Percentiles rank a stretch among this genome's conserved stretches.
phyloP scores from a whole-genome alignment of 805 yeast genomes.

The Schwanniomyces vanrijiae region DNA sequence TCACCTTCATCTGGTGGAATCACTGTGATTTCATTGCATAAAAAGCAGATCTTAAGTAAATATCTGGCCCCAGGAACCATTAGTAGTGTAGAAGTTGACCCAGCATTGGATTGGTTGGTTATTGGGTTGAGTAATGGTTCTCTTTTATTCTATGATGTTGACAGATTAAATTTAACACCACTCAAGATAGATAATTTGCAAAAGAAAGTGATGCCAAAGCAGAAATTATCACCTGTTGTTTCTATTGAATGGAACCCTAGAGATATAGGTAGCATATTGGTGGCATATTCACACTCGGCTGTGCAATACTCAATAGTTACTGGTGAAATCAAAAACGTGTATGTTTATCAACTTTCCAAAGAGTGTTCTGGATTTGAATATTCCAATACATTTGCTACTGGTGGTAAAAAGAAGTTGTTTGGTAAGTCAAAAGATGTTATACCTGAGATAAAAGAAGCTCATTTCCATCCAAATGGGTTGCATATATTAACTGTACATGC shows the following conservation, averaged over 20 bases:
- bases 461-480: conserved; percentile 92
- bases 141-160: conserved; percentile 74
- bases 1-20: conserved; percentile 59
- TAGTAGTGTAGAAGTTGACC: conserved; percentile 75
- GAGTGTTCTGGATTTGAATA: conserved; percentile 62
- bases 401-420: conserved; percentile 42
- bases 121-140: conserved; percentile 80
- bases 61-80: conserved; percentile 65
- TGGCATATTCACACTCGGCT: conserved; percentile 70
- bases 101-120: conserved; percentile 82
- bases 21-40: conserved; percentile 66
- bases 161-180: conserved; percentile 67
- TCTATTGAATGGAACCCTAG: conserved; percentile 83
- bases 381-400: conserved; percentile 28
- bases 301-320: conserved; percentile 67
- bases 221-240: conserved; percentile 61
- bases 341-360: conserved; percentile 62
- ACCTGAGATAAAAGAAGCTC: conserved; percentile 46
- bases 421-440: conserved; percentile 35
- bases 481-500: conserved; percentile 77
- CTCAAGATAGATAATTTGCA: conserved; percentile 72
- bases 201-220: conserved; percentile 54
- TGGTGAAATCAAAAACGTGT: conserved; percentile 53
- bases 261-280: conserved; percentile 74
- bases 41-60: conserved; percentile 59